A percentile compares a stretch with the other conserved stretches of the same genome.
These are phyloP conservation scores for Cutaneotrichosporon sp. DNA, from an alignment of 1,284 basidiomycete species.

Conservation along the genomic window DNA sequence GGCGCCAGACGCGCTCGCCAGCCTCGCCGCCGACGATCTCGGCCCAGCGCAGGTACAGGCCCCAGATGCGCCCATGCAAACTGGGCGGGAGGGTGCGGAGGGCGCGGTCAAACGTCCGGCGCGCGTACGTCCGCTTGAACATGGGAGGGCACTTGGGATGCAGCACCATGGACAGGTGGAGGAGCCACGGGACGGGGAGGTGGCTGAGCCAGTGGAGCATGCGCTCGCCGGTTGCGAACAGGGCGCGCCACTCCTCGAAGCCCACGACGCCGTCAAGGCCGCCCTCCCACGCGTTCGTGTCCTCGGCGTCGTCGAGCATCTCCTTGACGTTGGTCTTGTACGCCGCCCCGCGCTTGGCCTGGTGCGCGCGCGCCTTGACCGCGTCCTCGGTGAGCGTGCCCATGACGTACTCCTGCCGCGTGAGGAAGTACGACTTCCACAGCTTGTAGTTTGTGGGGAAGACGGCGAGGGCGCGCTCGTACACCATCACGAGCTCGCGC, in stretches of 20 bases:
- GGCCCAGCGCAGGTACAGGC: conserved; percentile 91
- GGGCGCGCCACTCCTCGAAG: conserved; percentile 90
- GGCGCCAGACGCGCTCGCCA: conserved; percentile 82
- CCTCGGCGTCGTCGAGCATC: conserved; percentile 83
- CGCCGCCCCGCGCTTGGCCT: conserved; percentile 70
- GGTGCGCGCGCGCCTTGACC: conserved; percentile 54
- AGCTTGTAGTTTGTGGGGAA: conserved; percentile 91
- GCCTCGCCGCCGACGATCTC: conserved; percentile 81
- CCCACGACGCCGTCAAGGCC: conserved; percentile 85
- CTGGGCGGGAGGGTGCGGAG: conserved; percentile 91
- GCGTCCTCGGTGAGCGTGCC: conserved; percentile 60
- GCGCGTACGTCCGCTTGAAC: conserved; percentile 85
- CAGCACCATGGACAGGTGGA: conserved; percentile 86
- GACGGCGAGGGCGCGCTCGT: conserved; percentile 84
- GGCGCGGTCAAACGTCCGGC: conserved; percentile 91
- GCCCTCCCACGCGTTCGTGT: conserved; percentile 80
- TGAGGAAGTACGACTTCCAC: conserved; percentile 89
- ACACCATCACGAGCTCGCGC: conserved; percentile 83
- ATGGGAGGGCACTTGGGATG: conserved; percentile 86
- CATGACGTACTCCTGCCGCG: conserved; percentile 82
- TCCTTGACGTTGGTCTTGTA: conserved; percentile 85
- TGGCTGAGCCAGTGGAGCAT: conserved; percentile 86
- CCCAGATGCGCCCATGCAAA: conserved; percentile 92
- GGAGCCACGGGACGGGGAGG: conserved; percentile 89
- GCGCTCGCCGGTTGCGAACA: conserved; percentile 87